Base-by-base conservation (phyloP, 495 filamentous ascomycete genomes). In the Hypomontagnella monticulosa region DNA sequence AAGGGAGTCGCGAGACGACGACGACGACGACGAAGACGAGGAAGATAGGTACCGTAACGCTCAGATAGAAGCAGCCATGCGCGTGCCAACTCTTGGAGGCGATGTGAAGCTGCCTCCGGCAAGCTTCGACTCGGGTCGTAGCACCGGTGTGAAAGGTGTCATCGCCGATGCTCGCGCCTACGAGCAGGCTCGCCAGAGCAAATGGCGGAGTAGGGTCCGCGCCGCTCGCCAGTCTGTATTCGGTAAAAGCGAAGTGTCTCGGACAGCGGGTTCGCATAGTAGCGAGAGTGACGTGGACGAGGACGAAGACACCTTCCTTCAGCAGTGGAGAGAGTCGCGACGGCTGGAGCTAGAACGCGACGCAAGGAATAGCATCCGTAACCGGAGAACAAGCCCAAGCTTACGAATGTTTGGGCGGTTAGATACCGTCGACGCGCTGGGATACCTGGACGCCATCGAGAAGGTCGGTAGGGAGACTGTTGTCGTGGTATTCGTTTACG, bases 91-190 rank as follows among this genome's bases (percentile, higher is more conserved):
- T 70, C 73, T 83, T 49, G 79, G 83, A 71, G 80, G 84, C 70
- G 81, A 81, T 51, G 80, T 89, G 71, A 88, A 83, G 60, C 76
- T 86, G 59, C 85, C 83, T 20, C 81, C 81, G 20, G 77, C 79
- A 12, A 84, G 85, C 51, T 94, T 89, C 78, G 87, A 95, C 69
- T 85, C 86, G 63, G 91, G 95, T 69, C 73, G 77, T 46, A 79
- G 78, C 18, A 96, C 96, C n/a, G 95, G 95, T 20, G 96, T 97
- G 55, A 98, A 98, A 80, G 95, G 95, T 66, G 95, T 99, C 75
- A 97, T 99, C 62, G 93, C 96, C 66, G 95, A 99, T 72, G 95
- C 95, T 19, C 86, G 91, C 63, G 88, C 91, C 52, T 98, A 93
- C 72, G 93, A 97, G 76, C 86, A 88, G 52, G 92, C 93, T 9